Evolutionary conservation across 805 yeast species (phyloP).

Genomic region (Myxozyma neglecta): DNA sequence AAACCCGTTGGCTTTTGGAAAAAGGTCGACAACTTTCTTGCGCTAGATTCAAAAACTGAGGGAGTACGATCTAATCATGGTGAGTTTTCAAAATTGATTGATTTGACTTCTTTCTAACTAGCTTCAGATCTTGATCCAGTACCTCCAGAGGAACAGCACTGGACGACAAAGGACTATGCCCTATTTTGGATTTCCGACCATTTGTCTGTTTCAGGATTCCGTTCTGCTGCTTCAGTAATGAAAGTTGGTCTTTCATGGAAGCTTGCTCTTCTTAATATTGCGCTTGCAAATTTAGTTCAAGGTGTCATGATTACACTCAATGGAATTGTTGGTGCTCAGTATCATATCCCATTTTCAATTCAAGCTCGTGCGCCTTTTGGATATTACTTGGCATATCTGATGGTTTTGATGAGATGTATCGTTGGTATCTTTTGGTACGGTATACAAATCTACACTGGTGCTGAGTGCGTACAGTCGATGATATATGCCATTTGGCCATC

Average conservation of each 20-base stretch:
- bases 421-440: slow-evolving; percentile 57
- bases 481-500: slow-evolving; percentile 67
- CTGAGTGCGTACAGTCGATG: slow-evolving; percentile 61
- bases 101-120: background rate
- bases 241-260: slow-evolving; percentile 48
- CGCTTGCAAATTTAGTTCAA: slow-evolving; percentile 48
- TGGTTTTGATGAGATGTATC: slow-evolving; percentile 54
- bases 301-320: slow-evolving; percentile 46
- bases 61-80: slow-evolving; percentile 25
- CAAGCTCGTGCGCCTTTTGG: slow-evolving; percentile 50
- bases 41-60: slow-evolving; percentile 18
- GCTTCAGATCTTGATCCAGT: slow-evolving; percentile 23
- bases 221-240: slow-evolving; percentile 47
- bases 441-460: slow-evolving; percentile 52
- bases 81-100: background rate
- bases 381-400: slow-evolving; percentile 47
- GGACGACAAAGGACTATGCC: slow-evolving; percentile 48
- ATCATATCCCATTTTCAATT: slow-evolving; percentile 53
- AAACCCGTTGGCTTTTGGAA: slow-evolving; percentile 6
- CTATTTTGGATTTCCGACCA: slow-evolving; percentile 33
- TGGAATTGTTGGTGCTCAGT: slow-evolving; percentile 51
- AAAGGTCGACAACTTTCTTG: slow-evolving; percentile 11
- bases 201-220: slow-evolving; percentile 46
- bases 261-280: slow-evolving; percentile 47
- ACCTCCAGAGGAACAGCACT: slow-evolving; percentile 43